These are phyloP conservation scores for Clonostachys sp. DNA, from an alignment of 2,329 filamentous ascomycete species.

Conservation along the genomic window DNA sequence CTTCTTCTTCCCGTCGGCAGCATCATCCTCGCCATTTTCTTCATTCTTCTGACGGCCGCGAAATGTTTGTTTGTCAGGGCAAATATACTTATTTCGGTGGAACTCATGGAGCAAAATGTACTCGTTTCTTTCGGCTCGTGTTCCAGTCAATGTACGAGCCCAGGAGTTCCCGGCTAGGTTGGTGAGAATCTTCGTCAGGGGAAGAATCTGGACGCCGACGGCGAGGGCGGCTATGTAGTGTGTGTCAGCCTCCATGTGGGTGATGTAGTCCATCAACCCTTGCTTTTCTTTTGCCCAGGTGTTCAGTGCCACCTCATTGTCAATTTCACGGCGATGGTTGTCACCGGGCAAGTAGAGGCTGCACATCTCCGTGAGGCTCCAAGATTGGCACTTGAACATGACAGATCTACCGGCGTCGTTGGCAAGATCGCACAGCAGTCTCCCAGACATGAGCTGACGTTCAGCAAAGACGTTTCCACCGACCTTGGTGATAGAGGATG, in stretches of 20 bases:
- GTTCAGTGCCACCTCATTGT: conserved; percentile 82
- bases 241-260: conserved; percentile 91
- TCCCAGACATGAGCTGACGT: conserved; percentile 81
- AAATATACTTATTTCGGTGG: conserved; percentile 94
- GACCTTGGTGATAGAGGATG: conserved; percentile 76
- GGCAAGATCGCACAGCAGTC: conserved; percentile 86
- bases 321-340: conserved; percentile 74
- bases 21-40: conserved; percentile 66
- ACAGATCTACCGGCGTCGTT: conserved; percentile 97
- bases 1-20: conserved; percentile 80
- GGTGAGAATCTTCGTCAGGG: conserved; percentile 90
- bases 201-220: conserved; percentile 84
- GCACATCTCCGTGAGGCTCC: conserved; percentile 98
- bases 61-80: conserved; percentile 87
- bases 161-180: conserved; percentile 97
- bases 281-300: conserved; percentile 75
- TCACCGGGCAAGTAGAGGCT: conserved; percentile 76
- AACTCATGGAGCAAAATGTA: conserved; percentile 99
- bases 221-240: conserved; percentile 93
- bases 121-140: conserved; percentile 94
- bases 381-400: conserved; percentile 96
- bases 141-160: conserved; percentile 93
- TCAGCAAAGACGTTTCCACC: conserved; percentile 92
- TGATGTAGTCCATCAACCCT: conserved; percentile 88
- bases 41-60: conserved; percentile 69